Conservation (phyloP, 75 land plant genomes). For the Chamaecyparis obtusa region DNA sequence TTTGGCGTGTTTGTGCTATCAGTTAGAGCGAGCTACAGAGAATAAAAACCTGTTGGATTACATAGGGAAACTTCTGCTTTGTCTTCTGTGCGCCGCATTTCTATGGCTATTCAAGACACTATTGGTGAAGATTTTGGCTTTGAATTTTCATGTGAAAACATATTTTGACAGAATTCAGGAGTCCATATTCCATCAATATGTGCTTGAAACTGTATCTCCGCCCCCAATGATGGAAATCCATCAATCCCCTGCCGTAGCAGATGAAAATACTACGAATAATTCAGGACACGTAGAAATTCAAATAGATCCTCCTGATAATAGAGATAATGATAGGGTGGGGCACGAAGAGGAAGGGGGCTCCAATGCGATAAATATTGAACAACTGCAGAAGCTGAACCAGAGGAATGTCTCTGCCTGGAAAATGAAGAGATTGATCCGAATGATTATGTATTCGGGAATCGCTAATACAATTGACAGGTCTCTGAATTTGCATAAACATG, state of each 20-base stretch:
- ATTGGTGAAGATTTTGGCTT: constrained; percentile 54
- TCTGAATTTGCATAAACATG: constrained; percentile 13
- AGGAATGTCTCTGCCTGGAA: constrained; percentile 31
- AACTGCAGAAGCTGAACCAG: constrained; percentile 47
- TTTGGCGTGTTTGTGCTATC: no score
- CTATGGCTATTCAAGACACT: constrained; percentile 58
- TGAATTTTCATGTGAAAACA: constrained; percentile 52
- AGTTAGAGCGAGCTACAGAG: no score
- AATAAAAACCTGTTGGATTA: no score
- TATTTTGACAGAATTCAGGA: constrained; percentile 76
- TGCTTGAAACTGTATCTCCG: constrained; percentile 67
- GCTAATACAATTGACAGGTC: constrained; percentile 24
- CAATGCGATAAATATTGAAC: constrained; percentile 17
- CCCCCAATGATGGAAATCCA: constrained; percentile 47
- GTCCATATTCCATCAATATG: constrained; percentile 55
- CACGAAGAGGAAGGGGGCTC: not conserved
- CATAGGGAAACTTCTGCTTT: no score
- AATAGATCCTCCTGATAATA: not conserved
- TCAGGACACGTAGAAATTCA: no score
- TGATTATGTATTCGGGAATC: constrained; percentile 21
- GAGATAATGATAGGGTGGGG: not conserved
- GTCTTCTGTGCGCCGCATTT: no score
- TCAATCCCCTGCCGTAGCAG: not conserved
- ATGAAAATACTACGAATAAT: no score
- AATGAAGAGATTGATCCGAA: constrained; percentile 27